Evolutionary conservation across 257 asterid species (phyloP).

Genomic region (Capsicum pubescens): DNA sequence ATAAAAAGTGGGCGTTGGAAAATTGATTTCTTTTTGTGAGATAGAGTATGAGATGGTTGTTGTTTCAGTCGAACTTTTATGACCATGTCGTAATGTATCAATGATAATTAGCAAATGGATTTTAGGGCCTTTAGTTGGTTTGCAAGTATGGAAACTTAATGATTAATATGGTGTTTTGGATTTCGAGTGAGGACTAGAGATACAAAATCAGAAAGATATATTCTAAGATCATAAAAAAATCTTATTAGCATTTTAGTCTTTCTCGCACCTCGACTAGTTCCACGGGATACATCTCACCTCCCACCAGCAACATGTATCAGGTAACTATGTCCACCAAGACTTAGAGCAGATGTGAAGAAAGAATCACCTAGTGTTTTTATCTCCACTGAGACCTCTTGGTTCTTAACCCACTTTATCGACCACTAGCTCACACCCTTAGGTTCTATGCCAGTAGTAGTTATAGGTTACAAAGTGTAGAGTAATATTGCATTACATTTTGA

Average conservation of each 20-base stretch:
- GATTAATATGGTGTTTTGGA: neutral
- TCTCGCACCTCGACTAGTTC: no score
- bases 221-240: neutral
- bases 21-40: no score
- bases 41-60: no score
- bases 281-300: no score
- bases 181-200: neutral
- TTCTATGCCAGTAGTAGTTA: neutral
- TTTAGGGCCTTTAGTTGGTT: neutral
- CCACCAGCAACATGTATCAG: no score
- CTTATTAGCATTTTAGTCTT: neutral
- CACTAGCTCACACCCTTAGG: no score
- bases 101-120: neutral
- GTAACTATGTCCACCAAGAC: no score
- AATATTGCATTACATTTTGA: neutral
- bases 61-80: neutral
- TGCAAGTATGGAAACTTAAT: neutral
- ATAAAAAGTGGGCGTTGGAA: no score
- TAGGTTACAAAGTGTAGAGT: neutral
- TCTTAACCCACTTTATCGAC: no score
- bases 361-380: no score
- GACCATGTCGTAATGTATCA: neutral
- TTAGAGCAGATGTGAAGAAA: no score
- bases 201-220: neutral
- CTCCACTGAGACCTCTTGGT: no score